Evolutionary conservation across 371 early-diverging fungal species (phyloP).

Genomic region (Smittium culicis): DNA sequence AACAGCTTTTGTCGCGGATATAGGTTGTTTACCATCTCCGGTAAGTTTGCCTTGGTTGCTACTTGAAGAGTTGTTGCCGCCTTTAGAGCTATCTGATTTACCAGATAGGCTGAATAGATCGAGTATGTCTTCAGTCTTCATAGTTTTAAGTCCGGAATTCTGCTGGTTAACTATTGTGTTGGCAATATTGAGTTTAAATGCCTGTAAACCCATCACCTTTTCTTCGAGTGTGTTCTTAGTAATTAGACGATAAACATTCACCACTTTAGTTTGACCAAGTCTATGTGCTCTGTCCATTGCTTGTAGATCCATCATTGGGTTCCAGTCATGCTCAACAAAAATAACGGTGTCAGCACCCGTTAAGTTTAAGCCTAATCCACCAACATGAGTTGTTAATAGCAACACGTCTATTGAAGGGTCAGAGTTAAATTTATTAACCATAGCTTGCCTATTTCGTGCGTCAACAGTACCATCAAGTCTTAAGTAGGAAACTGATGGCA

Average conservation of each 20-base stretch:
- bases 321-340: constrained; percentile 99
- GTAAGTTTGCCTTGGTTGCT: too few species aligned
- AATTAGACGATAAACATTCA: constrained; percentile 89
- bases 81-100: constrained; percentile 16
- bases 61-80: neutral
- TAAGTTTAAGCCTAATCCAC: constrained; percentile 97
- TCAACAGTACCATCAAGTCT: constrained; percentile 95
- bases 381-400: constrained; percentile 93
- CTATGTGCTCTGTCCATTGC: constrained; percentile 98
- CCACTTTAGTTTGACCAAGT: constrained; percentile 94
- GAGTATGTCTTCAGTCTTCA: constrained; percentile 89
- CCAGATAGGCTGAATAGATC: constrained; percentile 69
- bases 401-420: constrained; percentile 93
- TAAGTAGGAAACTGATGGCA: constrained; percentile 83
- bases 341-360: constrained; percentile 99
- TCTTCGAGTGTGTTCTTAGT: constrained; percentile 85
- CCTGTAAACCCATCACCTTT: constrained; percentile 94
- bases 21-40: neutral
- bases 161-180: constrained; percentile 94
- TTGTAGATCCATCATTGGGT: constrained; percentile 94
- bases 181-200: constrained; percentile 98
- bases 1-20: constrained; percentile 46
- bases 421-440: constrained; percentile 89
- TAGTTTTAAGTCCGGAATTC: constrained; percentile 73
- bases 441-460: constrained; percentile 64